Evolutionary conservation across 805 yeast species (phyloP).

Genomic region (Citeromyces nyonsensis): DNA sequence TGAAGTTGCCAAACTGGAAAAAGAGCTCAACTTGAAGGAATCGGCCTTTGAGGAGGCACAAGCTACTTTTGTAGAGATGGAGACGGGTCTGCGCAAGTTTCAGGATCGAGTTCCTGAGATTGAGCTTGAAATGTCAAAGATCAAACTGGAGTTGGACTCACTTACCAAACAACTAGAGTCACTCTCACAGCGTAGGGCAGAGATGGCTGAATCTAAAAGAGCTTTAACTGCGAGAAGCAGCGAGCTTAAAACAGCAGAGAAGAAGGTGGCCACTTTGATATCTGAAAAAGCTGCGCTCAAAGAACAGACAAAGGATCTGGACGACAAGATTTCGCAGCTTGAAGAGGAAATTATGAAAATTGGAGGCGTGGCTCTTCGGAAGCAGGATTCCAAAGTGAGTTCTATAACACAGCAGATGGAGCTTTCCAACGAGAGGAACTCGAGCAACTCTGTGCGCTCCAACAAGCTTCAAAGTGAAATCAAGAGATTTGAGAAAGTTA

Average conservation of each 20-base stretch:
- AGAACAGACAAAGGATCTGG: slow-evolving; percentile 37
- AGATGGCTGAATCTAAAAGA: no score
- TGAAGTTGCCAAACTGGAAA: slow-evolving; percentile 37
- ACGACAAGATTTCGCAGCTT: slow-evolving; percentile 36
- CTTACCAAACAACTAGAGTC: no score
- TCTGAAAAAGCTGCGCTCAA: slow-evolving; percentile 25
- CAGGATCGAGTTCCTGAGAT: slow-evolving; percentile 58
- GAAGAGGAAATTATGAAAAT: slow-evolving; percentile 75
- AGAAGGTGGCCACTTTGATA: no score
- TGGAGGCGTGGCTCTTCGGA: slow-evolving; percentile 76
- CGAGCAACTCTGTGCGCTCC: slow-evolving; percentile 36
- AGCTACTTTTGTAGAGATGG: slow-evolving; percentile 42
- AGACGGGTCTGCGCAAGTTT: slow-evolving; percentile 35
- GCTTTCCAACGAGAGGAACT: slow-evolving; percentile 36
- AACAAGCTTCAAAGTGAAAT: slow-evolving; percentile 53
- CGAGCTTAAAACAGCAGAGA: no score
- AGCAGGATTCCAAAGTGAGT: slow-evolving; percentile 73
- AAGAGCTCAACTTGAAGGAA: slow-evolving; percentile 38
- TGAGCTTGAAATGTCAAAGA: slow-evolving; percentile 42
- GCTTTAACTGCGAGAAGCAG: no score
- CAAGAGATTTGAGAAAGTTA: slow-evolving; percentile 32
- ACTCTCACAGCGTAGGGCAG: no score
- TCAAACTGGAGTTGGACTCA: slow-evolving; percentile 18
- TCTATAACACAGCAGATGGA: slow-evolving; percentile 55
- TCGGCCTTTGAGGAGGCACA: slow-evolving; percentile 30